Evolutionary conservation across 164 flowering plant species (phyloP), one percentile per base, ranked within the genome.

Genomic region (Piper longum): DNA sequence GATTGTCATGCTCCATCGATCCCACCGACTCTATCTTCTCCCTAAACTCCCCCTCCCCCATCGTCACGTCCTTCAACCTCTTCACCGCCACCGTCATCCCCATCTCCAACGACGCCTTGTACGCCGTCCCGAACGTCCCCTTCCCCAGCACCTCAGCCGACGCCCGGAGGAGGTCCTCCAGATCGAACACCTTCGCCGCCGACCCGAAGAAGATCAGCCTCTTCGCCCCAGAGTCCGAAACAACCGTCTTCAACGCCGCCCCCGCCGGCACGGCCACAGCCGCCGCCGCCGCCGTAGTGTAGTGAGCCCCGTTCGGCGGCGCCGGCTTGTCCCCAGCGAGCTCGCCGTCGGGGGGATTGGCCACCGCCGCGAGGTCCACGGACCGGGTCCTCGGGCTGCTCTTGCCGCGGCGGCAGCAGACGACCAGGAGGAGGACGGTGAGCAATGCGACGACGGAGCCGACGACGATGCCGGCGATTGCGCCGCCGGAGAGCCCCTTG

Each of bases 71-170:
- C 72, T 81, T 95, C 80, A 95, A 68, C 72, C 97, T 76, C 85
- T 95, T 95, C 84, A 91, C 97, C 2, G 87, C 96, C 63, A 85
- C 86, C 16, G 72, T 73, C 52, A 72, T 60, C 13, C 86, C 95
- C 59, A 36, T 67, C 56, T 95, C 97, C 75, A 95, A 63, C 43
- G 76, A 75, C 18, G 95, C 95, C 78, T 87, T 87, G 62, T 82
- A 87, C 1, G 95, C 77, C 12, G 95, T 85, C 45, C 95, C 95
- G 58, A 82, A 87, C 2, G 83, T 82, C 40, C 95, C 95, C 75
- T 85, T 87, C 55, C 95, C 95, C 76, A 87, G 74, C 60, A 87
- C 95, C 81, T 87, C 95, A 0, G 95, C 95, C 0, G 95, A 85
- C 16, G 95, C 95, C 62, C 78, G 81, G 77, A 87, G 70, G 67